Percentiles rank a stretch among this genome's conserved stretches.
phyloP scores from a whole-genome alignment of 257 asterid species.

The Paraleonurus japonicus region DNA sequence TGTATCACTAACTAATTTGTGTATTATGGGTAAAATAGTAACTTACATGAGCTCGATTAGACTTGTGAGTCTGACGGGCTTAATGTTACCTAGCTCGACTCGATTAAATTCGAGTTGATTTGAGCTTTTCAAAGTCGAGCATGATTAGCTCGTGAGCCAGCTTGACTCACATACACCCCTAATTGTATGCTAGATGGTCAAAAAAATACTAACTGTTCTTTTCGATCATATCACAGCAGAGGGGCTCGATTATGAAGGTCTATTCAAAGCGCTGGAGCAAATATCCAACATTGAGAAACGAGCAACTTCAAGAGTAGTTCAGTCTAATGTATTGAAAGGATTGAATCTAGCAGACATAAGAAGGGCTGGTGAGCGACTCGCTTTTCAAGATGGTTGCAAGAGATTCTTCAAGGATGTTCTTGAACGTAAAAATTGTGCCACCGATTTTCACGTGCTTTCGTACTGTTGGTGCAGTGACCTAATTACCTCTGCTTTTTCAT shows the following conservation, averaged over 20 bases:
- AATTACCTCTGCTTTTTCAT: conserved; percentile 49
- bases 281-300: conserved; percentile 52
- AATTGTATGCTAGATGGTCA: not conserved
- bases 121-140: too few species aligned
- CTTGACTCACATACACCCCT: too few species aligned
- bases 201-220: conserved; percentile 3
- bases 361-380: conserved; percentile 55
- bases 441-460: conserved; percentile 53
- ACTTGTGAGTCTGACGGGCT: too few species aligned
- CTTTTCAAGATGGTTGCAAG: conserved; percentile 64
- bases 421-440: conserved; percentile 24
- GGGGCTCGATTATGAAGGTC: conserved; percentile 51
- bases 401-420: conserved; percentile 38
- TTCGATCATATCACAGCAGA: conserved; percentile 27
- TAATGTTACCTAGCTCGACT: too few species aligned
- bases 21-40: too few species aligned
- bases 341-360: conserved; percentile 43
- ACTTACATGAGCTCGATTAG: too few species aligned
- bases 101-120: too few species aligned
- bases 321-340: conserved; percentile 54
- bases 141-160: too few species aligned
- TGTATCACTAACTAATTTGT: too few species aligned
- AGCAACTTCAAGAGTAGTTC: conserved; percentile 49
- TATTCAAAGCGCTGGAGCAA: conserved; percentile 51
- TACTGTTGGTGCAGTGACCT: conserved; percentile 68